These are phyloP conservation scores for Henckelia pumila DNA, from an alignment of 257 asterid species.

Conservation along the genomic window DNA sequence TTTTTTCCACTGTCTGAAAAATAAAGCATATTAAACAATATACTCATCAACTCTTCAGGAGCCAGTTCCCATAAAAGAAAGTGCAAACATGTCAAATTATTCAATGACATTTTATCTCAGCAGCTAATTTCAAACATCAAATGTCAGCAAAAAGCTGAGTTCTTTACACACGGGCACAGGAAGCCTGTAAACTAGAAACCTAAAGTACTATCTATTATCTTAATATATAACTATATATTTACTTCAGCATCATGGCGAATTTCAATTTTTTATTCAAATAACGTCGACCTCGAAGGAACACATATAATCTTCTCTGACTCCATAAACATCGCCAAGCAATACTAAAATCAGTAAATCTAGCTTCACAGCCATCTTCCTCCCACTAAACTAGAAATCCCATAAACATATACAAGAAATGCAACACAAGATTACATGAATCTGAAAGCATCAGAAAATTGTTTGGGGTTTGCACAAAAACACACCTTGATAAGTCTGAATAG, in stretches of 20 bases:
- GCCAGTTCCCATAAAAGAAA: constrained; percentile 23
- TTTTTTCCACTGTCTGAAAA: constrained; percentile 71
- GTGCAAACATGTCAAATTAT: constrained; percentile 7
- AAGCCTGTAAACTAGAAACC: too few relatives aligned
- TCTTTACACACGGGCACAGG: too few relatives aligned
- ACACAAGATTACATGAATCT: not conserved
- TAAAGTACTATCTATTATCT: too few relatives aligned
- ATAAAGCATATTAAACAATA: constrained; percentile 24
- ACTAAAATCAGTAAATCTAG: not conserved
- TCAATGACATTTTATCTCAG: constrained; percentile 2
- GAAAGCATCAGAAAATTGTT: constrained; percentile 23
- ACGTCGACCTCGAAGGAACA: not conserved
- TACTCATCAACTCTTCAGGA: constrained; percentile 9
- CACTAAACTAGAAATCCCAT: constrained; percentile 14
- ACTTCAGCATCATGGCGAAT: not conserved
- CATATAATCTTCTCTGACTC: not conserved
- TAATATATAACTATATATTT: too few relatives aligned
- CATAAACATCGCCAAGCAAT: not conserved
- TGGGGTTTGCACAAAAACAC: constrained; percentile 21
- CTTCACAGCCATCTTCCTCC: constrained; percentile 8
- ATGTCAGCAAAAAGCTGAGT: constrained; percentile 15
- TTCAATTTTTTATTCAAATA: not conserved
- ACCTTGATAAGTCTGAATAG: constrained; percentile 79
- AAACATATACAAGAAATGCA: not conserved
- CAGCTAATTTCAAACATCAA: constrained; percentile 11